Base-by-base conservation (phyloP, 2,329 filamentous ascomycete genomes). In the Ceratocystis variospora region DNA sequence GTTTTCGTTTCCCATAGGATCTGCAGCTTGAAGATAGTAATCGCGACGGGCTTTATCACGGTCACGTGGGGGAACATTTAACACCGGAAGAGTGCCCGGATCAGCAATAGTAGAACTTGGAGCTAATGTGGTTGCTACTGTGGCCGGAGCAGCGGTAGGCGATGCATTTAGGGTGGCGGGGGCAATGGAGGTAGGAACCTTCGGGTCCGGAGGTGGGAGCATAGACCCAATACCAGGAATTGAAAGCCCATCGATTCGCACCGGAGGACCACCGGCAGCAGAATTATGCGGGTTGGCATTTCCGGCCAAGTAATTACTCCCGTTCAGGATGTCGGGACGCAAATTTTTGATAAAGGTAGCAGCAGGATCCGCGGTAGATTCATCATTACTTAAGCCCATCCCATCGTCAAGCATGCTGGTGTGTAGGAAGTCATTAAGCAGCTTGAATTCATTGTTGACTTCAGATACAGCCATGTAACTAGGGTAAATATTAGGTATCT, bases 11-110 rank as follows among this genome's bases (percentile, higher is more conserved):
- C 64, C 66, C 5, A 90, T 90, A 1, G 94, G 94, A 74, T 99
- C 94, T 62, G 94, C 94, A 15, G 94, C 94, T 70, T 96, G 95
- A 76, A 97, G 87, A 77, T 96, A 97, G 77, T 96, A 99, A 74
- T 97, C 93, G 71, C 89, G 83, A 37, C 64, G 62, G 8, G 89
- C 80, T 75, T 86, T 86, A 72, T 94, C 89, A 74, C 84, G 85
- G 67, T 79, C 77, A 17, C 73, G 63, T n/a, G 66, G 65, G 15
- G 63, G 62, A 3, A 67, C 48, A 50, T 68, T 64, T 41, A 67
- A 63, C 5, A 50, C 46, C 22, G 41, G 53, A 19, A 37, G 59
- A 74, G 55, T 10, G 7, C 28, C 55, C 7, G 55, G 55, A 10
- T 15, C 25, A 6, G 50, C 31, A 25, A 19, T 25, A 17, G 41